A percentile compares a stretch with the other conserved stretches of the same genome.
These are phyloP conservation scores for Tolypocladium pustulatum DNA, from an alignment of 2,329 filamentous ascomycete genomes.

Conservation along the genomic window DNA sequence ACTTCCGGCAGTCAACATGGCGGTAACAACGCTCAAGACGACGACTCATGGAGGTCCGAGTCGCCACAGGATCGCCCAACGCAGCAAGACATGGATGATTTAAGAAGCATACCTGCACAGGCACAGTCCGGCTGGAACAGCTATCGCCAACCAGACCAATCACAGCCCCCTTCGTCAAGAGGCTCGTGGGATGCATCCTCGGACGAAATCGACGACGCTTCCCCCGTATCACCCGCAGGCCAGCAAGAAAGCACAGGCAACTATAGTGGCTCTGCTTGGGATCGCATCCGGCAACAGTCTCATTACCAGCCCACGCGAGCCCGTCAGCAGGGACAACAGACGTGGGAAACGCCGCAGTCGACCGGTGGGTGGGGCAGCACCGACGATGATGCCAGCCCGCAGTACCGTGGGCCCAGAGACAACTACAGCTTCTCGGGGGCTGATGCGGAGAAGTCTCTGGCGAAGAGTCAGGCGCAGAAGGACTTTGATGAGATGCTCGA, in stretches of 20 bases:
- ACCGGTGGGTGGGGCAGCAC: conserved; percentile 7
- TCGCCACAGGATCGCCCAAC: conserved; percentile 4
- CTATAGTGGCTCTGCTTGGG: conserved; percentile 29
- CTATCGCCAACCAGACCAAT: conserved; percentile 4
- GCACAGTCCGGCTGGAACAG: conserved; percentile 7
- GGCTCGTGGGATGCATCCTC: conserved; percentile 15
- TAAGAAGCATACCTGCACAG: conserved; percentile 1
- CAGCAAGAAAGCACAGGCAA: conserved; percentile 7
- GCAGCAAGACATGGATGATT: conserved; percentile 2
- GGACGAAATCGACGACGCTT: conserved; percentile 29
- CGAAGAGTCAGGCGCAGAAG: conserved; percentile 35
- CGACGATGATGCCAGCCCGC: conserved; percentile 14
- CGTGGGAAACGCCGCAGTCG: conserved; percentile 8
- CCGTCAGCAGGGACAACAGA: conserved; percentile 8
- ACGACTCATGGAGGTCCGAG: conserved; percentile 8
- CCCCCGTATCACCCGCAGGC: conserved; percentile 26
- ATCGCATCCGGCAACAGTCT: conserved; percentile 30
- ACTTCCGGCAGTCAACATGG: conserved; percentile 1
- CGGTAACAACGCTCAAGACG: background rate
- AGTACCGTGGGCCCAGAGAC: conserved; percentile 9
- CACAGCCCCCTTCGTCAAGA: conserved; percentile 3
- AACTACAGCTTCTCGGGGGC: conserved; percentile 23
- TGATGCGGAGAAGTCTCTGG: conserved; percentile 25
- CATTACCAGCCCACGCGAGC: conserved; percentile 14
- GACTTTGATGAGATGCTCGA: conserved; percentile 41